These are phyloP conservation scores for Laguncularia racemosa DNA, from an alignment of 345 rosid genomes.

Conservation along the genomic window DNA sequence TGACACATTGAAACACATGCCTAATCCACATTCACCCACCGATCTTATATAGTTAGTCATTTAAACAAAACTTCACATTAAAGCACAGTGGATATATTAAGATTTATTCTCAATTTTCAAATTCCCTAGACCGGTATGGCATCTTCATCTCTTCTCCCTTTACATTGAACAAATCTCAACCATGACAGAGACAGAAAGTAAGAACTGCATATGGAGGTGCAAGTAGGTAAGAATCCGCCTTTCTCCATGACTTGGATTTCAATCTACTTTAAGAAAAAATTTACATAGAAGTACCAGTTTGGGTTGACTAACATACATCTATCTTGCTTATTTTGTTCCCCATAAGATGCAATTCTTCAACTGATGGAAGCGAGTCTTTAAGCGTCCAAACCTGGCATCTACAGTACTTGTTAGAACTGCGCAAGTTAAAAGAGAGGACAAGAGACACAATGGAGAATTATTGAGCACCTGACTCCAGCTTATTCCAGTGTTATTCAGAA, in stretches of 20 bases:
- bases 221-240: too few relatives aligned
- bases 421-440: neutral
- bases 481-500: constrained; percentile 60
- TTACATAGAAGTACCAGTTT: neutral
- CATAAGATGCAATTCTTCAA: constrained; percentile 90
- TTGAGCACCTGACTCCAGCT: constrained; percentile 65
- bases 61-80: too few relatives aligned
- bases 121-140: neutral
- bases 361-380: constrained; percentile 50
- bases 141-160: too few relatives aligned
- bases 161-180: too few relatives aligned
- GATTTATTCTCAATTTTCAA: too few relatives aligned
- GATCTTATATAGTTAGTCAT: too few relatives aligned
- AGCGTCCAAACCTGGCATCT: constrained; percentile 62
- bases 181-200: too few relatives aligned
- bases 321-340: constrained; percentile 62
- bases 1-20: too few relatives aligned
- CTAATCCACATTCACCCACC: too few relatives aligned
- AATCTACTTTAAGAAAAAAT: too few relatives aligned
- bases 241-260: too few relatives aligned
- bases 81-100: too few relatives aligned
- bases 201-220: neutral
- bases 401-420: neutral
- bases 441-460: constrained; percentile 2
- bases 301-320: constrained; percentile 24